Conservation (phyloP, 2,329 filamentous ascomycete genomes). For the Colletotrichum agaves region DNA sequence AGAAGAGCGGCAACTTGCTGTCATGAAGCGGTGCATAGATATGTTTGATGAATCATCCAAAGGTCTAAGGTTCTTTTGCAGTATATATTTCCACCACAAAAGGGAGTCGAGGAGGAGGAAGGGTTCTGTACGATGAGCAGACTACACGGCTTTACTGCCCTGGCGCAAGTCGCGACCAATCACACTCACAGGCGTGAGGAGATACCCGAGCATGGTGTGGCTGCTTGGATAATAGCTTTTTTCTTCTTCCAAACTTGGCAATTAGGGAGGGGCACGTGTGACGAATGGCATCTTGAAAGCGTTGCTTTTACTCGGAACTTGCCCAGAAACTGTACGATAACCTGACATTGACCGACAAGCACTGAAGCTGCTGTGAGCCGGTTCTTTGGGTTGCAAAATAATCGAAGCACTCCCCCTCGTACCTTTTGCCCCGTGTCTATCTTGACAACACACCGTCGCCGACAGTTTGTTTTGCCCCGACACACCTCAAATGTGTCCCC, state of each 20-base stretch:
- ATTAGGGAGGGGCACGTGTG: slow-evolving; percentile 17
- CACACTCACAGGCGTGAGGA: slow-evolving; percentile 15
- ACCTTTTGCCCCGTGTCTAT: neutral
- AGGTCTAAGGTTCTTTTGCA: slow-evolving; percentile 14
- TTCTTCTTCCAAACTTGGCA: slow-evolving; percentile 19
- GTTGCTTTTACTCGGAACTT: slow-evolving; percentile 16
- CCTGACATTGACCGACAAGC: neutral
- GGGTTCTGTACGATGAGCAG: slow-evolving; percentile 11
- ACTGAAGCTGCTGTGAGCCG: slow-evolving; percentile 4
- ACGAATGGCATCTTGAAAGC: slow-evolving; percentile 32
- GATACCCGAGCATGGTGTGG: slow-evolving; percentile 36
- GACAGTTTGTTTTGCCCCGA: neutral
- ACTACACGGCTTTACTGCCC: neutral
- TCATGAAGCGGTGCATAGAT: slow-evolving; percentile 21
- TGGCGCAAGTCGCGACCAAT: neutral
- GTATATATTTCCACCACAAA: slow-evolving; percentile 28
- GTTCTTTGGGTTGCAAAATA: neutral
- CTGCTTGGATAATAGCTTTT: slow-evolving; percentile 35
- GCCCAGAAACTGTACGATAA: slow-evolving; percentile 29
- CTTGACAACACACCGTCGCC: slow-evolving; percentile 1
- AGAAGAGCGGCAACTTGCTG: slow-evolving; percentile 70
- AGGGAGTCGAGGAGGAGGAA: slow-evolving; percentile 15
- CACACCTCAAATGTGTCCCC: neutral
- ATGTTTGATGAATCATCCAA: slow-evolving; percentile 1
- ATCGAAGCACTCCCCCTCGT: neutral